Evolutionary conservation across 1,284 basidiomycete genomes (phyloP).

Genomic region (Paramarasmius palmivorus): DNA sequence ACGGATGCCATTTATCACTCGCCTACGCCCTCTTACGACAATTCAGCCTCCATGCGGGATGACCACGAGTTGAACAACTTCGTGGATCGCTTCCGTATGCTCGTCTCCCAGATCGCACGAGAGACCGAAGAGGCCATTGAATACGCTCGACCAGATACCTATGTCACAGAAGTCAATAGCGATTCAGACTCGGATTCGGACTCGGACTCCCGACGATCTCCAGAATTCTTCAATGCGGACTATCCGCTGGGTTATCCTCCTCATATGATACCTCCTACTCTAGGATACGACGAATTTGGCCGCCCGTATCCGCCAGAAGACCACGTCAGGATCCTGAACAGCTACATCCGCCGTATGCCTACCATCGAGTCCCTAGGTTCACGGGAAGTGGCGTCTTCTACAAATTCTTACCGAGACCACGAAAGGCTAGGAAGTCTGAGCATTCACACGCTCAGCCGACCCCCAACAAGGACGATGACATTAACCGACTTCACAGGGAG

Average conservation of each 20-base stretch:
- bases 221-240: neutral
- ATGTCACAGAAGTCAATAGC: slow-evolving; percentile 16
- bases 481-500: slow-evolving; percentile 15
- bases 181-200: slow-evolving; percentile 5
- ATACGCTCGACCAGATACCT: slow-evolving; percentile 31
- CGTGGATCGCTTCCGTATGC: slow-evolving; percentile 47
- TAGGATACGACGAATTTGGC: slow-evolving; percentile 46
- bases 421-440: slow-evolving; percentile 1
- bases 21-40: neutral
- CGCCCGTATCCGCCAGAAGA: slow-evolving; percentile 49
- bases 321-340: slow-evolving; percentile 58
- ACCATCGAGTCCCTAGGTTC: slow-evolving; percentile 78
- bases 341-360: slow-evolving; percentile 67
- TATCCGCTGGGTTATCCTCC: slow-evolving; percentile 16
- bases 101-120: slow-evolving; percentile 48
- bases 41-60: neutral
- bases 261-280: slow-evolving; percentile 25
- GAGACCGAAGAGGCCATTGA: slow-evolving; percentile 51
- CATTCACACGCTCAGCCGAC: slow-evolving; percentile 11
- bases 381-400: slow-evolving; percentile 42
- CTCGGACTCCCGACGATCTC: neutral
- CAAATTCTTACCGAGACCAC: slow-evolving; percentile 18
- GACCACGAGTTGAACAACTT: slow-evolving; percentile 42
- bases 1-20: neutral
- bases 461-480: slow-evolving; percentile 16